Base-by-base conservation (phyloP, 2,329 filamentous ascomycete species). In the Fusarium proliferatum region DNA sequence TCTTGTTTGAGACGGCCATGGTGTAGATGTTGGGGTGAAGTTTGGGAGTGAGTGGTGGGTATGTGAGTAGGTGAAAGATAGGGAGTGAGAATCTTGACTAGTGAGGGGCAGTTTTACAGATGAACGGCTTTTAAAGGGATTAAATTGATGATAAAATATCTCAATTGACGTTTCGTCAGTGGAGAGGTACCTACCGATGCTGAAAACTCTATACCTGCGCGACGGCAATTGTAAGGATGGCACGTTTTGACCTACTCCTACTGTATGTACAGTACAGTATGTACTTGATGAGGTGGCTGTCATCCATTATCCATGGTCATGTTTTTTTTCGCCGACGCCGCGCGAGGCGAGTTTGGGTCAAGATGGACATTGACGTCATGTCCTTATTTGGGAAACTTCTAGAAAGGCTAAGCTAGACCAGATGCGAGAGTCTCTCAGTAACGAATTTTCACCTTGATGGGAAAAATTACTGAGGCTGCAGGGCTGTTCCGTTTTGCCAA, bases 1-100 rank as follows among this genome's bases (percentile, higher is more conserved):
- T 76, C 60, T 79, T 79, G 69, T 79, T 79, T 60, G 76, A 75
- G 45, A 71, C 62, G 12, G 69, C 51, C 73, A 75, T 76, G 30
- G 42, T 61, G 62, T 43, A 49, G 46, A 33, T 71, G 67, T 64
- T 62, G 23, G 30, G 46, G 58, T 48, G 42, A 67, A 60, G 26
- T 64, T 55, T 61, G 46, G 30, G 38, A 56, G 59, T 45, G 52
- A 30, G 49, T 51, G 48, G 49, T 61, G 39, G 53, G 51, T 60
- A 58, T 49, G 61, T 67, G 69, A 53, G 61, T 61, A 58, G 67
- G 49, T 45, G 19, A 41, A 5, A 55, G 34, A 41, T 55, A 41
- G 51, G 46, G 36, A 56, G 36, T 41, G 41, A 45, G 49, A 23
- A 36, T 23, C 46, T 43, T 56, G 43, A 19, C 36, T 57, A 48